Evolutionary conservation across 306 rosid species (phyloP), one percentile per base, ranked within the genome.

Genomic region (Potentilla sterilis): DNA sequence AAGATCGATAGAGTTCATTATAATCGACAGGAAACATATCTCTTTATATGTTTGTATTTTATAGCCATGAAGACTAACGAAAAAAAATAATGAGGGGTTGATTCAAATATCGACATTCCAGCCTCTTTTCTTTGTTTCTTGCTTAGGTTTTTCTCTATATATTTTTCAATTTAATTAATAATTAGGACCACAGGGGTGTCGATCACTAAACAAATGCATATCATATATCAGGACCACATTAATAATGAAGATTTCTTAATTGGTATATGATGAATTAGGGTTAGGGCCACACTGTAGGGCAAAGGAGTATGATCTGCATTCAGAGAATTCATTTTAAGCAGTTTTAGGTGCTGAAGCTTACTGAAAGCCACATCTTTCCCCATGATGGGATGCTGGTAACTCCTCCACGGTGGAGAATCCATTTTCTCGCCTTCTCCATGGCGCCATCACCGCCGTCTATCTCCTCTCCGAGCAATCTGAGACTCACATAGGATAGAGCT

Each of bases 331-430:
- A 52, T 19, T 1, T 2, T 19, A 52, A 49, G 11, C 28, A 15
- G 55, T 9, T 52, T 52, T 52, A 52, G 32, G 62, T n/a, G 62
- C 62, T 55, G 12, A 21, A 55, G 62, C 86, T 80, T 67, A 89
- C 97, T 0, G 97, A 84, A 59, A 92, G 92, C 96, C 97, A 92
- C 48, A 87, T 14, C 73, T 92, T 92, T 10, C 93, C 96, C 97
- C 96, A 90, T 0, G 97, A 87, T 41, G 97, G 93, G 68, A 88
- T 87, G 18, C 46, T 81, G 80, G 80, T 86, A 70, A 70, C 86
- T 8, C 96, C 97, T 0, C 86, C 96, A 12, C 85, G 93, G 65
- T 80, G 72, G 55, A 92, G 89, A 74, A 92, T 90, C 97, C 97
- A 92, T 12, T 46, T 70, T 75, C 96, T 81, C 65, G 96, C 97